A percentile compares a stretch with the other conserved stretches of the same genome.
Evolutionary conservation across 345 rosid species (phyloP).

Genomic region (Garcia nutans): DNA sequence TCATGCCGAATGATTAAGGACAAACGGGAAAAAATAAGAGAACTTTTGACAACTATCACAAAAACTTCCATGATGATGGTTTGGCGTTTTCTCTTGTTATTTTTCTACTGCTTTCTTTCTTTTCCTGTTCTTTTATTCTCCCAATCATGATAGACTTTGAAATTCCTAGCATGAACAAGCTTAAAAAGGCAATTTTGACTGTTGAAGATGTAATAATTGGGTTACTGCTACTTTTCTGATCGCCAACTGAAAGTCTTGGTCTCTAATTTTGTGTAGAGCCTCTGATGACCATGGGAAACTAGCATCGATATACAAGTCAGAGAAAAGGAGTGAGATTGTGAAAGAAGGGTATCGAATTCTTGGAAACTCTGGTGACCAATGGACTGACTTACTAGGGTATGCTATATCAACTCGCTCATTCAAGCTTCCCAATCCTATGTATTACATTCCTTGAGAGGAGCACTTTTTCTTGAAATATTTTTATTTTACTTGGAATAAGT

Average conservation of each 20-base stretch:
- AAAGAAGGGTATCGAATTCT: constrained; percentile 65
- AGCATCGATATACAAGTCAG: constrained; percentile 67
- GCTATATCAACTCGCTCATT: constrained; percentile 65
- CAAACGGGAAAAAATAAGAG: background rate
- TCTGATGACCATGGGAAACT: constrained; percentile 53
- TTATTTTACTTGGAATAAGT: background rate
- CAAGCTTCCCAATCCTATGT: constrained; percentile 91
- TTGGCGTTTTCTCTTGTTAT: constrained; percentile 4
- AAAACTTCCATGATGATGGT: background rate
- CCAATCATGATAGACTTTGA: constrained; percentile 1
- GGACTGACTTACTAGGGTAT: constrained; percentile 84
- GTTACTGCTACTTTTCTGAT: background rate
- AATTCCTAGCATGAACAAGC: background rate
- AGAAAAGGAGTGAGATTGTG: constrained; percentile 76
- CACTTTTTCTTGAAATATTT: no score
- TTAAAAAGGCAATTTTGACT: background rate
- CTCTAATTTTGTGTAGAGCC: constrained; percentile 41
- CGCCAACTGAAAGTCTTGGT: background rate
- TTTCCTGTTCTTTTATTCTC: constrained; percentile 2
- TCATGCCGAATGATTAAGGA: constrained; percentile 7
- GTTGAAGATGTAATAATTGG: background rate
- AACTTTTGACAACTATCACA: constrained; percentile 2
- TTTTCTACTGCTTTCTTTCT: background rate
- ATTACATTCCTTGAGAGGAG: constrained; percentile 42
- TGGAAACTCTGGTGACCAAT: constrained; percentile 93